These are phyloP conservation scores for Globisporangium radiosum DNA, from an alignment of 352 stramenopile species.

Conservation along the genomic window DNA sequence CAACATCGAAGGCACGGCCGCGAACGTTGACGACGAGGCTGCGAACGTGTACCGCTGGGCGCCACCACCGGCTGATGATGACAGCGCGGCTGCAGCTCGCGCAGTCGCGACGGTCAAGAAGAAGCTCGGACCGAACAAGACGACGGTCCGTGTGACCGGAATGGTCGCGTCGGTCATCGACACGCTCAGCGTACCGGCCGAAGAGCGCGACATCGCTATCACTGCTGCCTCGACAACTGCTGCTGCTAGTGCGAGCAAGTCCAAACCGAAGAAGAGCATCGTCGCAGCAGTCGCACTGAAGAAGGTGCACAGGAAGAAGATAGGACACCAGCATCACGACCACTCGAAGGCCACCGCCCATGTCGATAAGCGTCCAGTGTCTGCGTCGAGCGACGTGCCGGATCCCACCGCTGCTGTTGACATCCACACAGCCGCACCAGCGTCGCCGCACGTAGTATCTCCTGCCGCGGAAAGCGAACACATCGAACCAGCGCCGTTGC, in stretches of 20 bases:
- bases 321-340: conserved; percentile 18
- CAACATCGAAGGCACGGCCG: conserved; percentile 71
- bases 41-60: conserved; percentile 36
- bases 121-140: conserved; percentile 44
- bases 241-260: not conserved
- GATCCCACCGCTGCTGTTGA: not conserved
- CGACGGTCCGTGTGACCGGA: conserved; percentile 44
- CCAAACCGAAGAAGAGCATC: conserved; percentile 5
- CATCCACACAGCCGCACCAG: not conserved
- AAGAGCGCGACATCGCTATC: conserved; percentile 7
- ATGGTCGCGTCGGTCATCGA: conserved; percentile 65
- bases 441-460: not conserved
- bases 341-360: not conserved
- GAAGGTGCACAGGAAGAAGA: conserved; percentile 17
- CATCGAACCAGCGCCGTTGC: not conserved
- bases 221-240: not conserved
- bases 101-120: conserved; percentile 31
- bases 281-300: conserved; percentile 3
- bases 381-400: too few relatives aligned
- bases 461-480: not conserved
- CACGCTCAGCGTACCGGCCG: conserved; percentile 18
- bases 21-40: conserved; percentile 48
- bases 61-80: conserved; percentile 25
- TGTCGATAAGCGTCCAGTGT: too few relatives aligned
- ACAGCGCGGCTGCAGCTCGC: not conserved